A percentile compares a stretch with the other conserved stretches of the same genome.
Evolutionary conservation across 345 rosid genomes (phyloP).

Genomic region (Litchi chinensis): DNA sequence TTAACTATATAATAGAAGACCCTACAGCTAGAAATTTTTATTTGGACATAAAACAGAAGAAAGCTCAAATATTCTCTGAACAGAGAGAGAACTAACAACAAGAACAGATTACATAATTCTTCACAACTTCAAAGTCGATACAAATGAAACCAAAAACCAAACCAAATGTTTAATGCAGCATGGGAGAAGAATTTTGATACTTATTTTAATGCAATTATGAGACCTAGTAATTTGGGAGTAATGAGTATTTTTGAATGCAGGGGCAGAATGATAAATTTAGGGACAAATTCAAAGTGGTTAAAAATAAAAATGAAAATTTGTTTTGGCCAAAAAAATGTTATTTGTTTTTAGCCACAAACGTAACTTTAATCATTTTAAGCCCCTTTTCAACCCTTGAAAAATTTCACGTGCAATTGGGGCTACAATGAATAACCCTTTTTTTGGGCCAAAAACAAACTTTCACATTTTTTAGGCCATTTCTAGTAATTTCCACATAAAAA

Average conservation of each 20-base stretch:
- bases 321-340: too few species aligned
- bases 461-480: too few species aligned
- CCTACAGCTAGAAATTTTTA: neutral
- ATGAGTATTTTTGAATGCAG: neutral
- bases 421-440: too few species aligned
- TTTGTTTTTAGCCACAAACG: too few species aligned
- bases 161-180: neutral
- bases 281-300: too few species aligned
- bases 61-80: neutral
- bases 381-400: too few species aligned
- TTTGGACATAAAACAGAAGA: neutral
- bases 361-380: too few species aligned
- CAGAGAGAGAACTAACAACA: neutral
- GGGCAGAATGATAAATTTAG: neutral
- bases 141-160: neutral
- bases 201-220: neutral
- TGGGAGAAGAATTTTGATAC: neutral
- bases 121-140: neutral
- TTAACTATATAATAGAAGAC: neutral
- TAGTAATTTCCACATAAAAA: too few species aligned
- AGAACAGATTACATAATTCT: neutral
- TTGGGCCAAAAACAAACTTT: too few species aligned
- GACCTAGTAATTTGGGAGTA: neutral
- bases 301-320: too few species aligned
- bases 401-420: too few species aligned